phyloP scores from a whole-genome alignment of 495 filamentous ascomycete species.

The Cudoniella acicularis region DNA sequence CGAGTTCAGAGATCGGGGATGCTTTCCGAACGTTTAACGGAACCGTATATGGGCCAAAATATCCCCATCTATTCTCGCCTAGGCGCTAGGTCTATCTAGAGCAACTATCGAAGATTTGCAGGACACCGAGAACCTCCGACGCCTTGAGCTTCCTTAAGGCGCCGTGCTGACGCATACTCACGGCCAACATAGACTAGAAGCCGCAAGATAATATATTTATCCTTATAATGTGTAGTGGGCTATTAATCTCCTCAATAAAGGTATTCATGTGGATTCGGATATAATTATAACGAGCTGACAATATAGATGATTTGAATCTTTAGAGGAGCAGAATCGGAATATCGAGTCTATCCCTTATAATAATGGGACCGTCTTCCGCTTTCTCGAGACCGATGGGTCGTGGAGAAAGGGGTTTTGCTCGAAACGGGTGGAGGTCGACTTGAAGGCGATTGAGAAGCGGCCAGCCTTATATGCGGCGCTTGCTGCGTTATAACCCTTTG shows the following conservation, averaged over 20 bases:
- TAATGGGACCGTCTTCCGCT: too few species aligned
- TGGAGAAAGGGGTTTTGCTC: too few species aligned
- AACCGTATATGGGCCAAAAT: constrained; percentile 14
- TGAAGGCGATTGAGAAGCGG: too few species aligned
- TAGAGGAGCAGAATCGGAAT: too few species aligned
- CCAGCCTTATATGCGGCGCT: too few species aligned
- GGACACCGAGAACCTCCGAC: neutral
- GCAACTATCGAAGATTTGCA: constrained; percentile 4
- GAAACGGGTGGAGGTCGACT: too few species aligned
- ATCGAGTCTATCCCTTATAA: too few species aligned
- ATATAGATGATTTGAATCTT: too few species aligned
- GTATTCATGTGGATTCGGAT: too few species aligned
- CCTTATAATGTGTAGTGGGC: constrained; percentile 6
- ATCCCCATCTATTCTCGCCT: constrained; percentile 5
- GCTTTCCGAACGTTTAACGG: constrained; percentile 10
- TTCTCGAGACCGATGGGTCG: too few species aligned
- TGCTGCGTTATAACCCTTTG: too few species aligned
- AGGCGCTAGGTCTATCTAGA: constrained; percentile 2
- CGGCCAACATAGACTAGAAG: constrained; percentile 8
- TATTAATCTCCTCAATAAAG: constrained; percentile 6
- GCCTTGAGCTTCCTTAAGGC: constrained; percentile 11
- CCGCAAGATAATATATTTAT: constrained; percentile 12
- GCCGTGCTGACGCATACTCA: constrained; percentile 4
- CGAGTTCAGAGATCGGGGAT: constrained; percentile 13
- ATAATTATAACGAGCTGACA: too few species aligned